A percentile compares a stretch with the other conserved stretches of the same genome.
These are phyloP conservation scores for Macrolepiota albuminosa DNA, from an alignment of 768 basidiomycete species.

Conservation along the genomic window DNA sequence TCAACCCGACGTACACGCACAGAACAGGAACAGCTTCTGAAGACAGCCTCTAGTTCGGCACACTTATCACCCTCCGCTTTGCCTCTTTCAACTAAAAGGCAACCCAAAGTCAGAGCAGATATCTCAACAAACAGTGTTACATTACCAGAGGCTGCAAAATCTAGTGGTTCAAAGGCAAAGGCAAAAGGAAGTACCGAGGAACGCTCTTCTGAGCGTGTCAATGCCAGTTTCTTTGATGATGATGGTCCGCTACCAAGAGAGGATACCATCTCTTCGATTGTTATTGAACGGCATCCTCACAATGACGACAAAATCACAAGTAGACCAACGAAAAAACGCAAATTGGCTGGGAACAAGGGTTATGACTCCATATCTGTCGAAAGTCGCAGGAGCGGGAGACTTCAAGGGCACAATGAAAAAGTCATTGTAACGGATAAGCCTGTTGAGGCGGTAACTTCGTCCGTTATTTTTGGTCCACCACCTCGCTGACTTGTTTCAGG, in stretches of 20 bases:
- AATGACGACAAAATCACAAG: background rate
- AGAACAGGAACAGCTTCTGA: slow-evolving; percentile 45
- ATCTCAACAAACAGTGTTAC: slow-evolving; percentile 20
- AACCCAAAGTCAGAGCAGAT: slow-evolving; percentile 17
- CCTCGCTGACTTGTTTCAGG: background rate
- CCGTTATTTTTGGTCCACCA: no score
- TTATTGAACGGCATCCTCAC: background rate
- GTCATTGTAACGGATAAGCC: background rate
- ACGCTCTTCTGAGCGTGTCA: background rate
- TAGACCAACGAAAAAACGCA: slow-evolving; percentile 11
- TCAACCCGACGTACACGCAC: slow-evolving; percentile 57
- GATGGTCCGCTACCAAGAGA: background rate
- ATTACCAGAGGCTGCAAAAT: slow-evolving; percentile 23
- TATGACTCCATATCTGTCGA: slow-evolving; percentile 10
- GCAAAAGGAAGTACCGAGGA: slow-evolving; percentile 10
- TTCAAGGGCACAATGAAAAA: slow-evolving; percentile 9
- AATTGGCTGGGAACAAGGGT: background rate
- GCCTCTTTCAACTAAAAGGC: slow-evolving; percentile 15
- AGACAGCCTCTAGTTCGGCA: slow-evolving; percentile 21
- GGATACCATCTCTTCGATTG: slow-evolving; percentile 7
- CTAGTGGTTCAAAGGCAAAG: slow-evolving; percentile 11
- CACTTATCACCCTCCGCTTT: slow-evolving; percentile 18
- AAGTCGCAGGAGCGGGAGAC: slow-evolving; percentile 15
- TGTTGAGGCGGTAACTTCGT: background rate
- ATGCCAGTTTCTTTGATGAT: slow-evolving; percentile 5